Base-by-base conservation (phyloP, 2,329 filamentous ascomycete species). In the Trichocomaceae sp. region DNA sequence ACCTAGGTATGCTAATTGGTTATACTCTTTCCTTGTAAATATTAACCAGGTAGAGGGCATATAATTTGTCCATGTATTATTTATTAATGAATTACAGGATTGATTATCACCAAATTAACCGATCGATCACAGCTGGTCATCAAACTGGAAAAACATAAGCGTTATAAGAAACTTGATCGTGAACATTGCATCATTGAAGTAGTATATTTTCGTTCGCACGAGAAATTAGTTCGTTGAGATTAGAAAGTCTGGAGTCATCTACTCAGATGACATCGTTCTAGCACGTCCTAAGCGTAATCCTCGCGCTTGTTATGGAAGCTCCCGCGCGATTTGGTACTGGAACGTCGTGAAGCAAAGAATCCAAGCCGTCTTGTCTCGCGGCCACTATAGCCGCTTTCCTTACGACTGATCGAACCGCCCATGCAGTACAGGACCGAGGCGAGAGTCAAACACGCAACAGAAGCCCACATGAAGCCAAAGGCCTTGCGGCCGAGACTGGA, bases 401-500 rank as follows among this genome's bases (percentile, higher is more conserved):
- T 66, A 4, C 61, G 56, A 31, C 65, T 64, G n/a, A 66, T 61
- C 1, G 64, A 61, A 41, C 74, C 75, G 19, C 71, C 74, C 20
- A 79, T 63, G 68, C 80, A 84, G 73, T 83, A 83, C 54, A 83
- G 64, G 37, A 84, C 56, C 20, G 77, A 79, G 1, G 81, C 74
- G 50, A 85, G 61, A 63, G 84, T 71, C 63, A 79, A 78, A 62
- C 74, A 78, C 22, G 73, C 78, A 23, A 79, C 72, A 1, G 82
- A 72, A 2, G 79, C 77, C 83, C 83, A 85, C 66, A 83, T 81
- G 69, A 85, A 85, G 20, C 70, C 83, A 64, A 81, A 82, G 22
- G 80, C 77, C 63, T 84, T 81, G 50, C 70, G 66, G 46, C 83
- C 83, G 41, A 85, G 69, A n/a, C 64, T 64, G 20, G 83, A 73